Base-by-base conservation (phyloP, 441 rosid species). In the Brassica balearica region DNA sequence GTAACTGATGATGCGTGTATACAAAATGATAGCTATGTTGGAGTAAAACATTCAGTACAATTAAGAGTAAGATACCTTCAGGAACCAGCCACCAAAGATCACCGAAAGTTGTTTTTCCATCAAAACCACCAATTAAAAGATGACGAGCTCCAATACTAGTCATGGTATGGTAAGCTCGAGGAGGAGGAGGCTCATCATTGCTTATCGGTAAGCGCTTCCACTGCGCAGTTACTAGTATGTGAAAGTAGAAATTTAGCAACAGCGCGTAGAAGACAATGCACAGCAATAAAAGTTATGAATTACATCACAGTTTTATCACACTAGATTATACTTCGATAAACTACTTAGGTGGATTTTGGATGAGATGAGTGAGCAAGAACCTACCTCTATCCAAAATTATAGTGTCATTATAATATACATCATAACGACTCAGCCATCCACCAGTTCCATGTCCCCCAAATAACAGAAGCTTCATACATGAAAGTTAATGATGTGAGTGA, bases 381-480 rank as follows among this genome's bases (percentile, higher is more conserved):
- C 15, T 72, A 96, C 99, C 91, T 86, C 99, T 86, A 71, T 96
- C 99, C 80, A 96, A 87, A 77, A 96, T 85, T 70, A 92, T 72
- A 82, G 88, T 90, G 76, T 96, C 99, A 76, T 96, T 89, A 82
- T 91, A 92, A 85, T 94, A 96, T 72, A 96, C 90, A 79, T 96
- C 98, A 73, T 96, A 96, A 72, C 98, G 98, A 83, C 96, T 96
- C 79, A 96, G 86, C 99, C 98, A 96, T 70, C 99, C 99, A 74
- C 99, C 98, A 77, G 98, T 96, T 69, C 98, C 97, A 80, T 94
- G 98, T 71, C 99, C 99, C 73, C 99, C 99, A 79, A 94, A 96
- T 83, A 96, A 80, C 86, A 96, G 85, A 78, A 96, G 96, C 99
- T 96, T 88, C 80, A 88, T 80, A 67, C 29, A 67, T 4, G 58